Conservation (phyloP, 1,139 yeast genomes). For the Pichia norvegensis region DNA sequence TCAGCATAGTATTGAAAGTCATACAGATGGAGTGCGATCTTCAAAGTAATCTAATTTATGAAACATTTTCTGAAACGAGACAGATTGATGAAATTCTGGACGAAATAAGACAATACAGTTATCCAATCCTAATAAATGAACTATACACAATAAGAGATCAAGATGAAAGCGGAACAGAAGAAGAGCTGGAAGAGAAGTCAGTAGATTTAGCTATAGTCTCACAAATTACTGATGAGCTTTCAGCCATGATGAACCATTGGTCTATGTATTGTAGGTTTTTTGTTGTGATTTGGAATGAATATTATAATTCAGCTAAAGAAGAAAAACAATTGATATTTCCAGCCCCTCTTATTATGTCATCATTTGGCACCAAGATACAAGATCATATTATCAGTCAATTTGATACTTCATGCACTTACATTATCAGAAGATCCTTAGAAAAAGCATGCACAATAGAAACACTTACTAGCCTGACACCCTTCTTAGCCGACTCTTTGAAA, state of each 20-base stretch:
- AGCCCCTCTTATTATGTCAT: constrained; percentile 48
- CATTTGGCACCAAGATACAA: constrained; percentile 53
- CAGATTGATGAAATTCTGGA: constrained; percentile 48
- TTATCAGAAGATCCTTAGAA: constrained; percentile 71
- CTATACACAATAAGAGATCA: constrained; percentile 15
- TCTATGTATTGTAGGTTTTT: constrained; percentile 71
- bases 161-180: constrained; percentile 16
- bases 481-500: constrained; percentile 22
- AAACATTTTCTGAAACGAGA: constrained; percentile 74
- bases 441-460: constrained; percentile 78
- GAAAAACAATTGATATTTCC: constrained; percentile 34
- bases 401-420: constrained; percentile 56
- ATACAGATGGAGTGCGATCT: constrained; percentile 86
- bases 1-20: constrained; percentile 58
- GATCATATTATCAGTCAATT: constrained; percentile 51
- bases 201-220: constrained; percentile 46
- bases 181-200: constrained; percentile 13
- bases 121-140: constrained; percentile 38
- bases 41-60: constrained; percentile 81
- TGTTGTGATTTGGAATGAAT: constrained; percentile 55
- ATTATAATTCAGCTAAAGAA: constrained; percentile 17
- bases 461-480: constrained; percentile 40
- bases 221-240: constrained; percentile 55
- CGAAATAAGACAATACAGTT: constrained; percentile 53
- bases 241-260: constrained; percentile 82